Conservation (phyloP, 2,329 filamentous ascomycete genomes). For the Apiospora pterosperma region DNA sequence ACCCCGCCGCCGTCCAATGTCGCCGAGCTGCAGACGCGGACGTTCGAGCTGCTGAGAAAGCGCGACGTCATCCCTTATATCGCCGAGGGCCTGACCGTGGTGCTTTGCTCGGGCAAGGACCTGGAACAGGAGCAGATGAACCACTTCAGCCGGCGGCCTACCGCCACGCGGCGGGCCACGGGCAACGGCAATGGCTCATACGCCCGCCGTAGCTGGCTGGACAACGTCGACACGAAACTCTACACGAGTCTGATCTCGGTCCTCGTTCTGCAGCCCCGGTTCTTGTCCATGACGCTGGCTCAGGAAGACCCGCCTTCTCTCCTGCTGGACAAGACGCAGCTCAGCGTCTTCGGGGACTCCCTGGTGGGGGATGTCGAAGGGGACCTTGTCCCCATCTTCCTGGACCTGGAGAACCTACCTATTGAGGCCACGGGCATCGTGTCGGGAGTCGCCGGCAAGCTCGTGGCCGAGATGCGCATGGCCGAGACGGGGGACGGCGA, state of each 20-base stretch:
- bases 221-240: slow-evolving; percentile 59
- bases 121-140: slow-evolving; percentile 31
- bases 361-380: slow-evolving; percentile 73
- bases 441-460: slow-evolving; percentile 81
- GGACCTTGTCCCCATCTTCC: slow-evolving; percentile 77
- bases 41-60: slow-evolving; percentile 79
- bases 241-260: slow-evolving; percentile 62
- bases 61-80: slow-evolving; percentile 72
- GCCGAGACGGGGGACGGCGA: slow-evolving; percentile 43
- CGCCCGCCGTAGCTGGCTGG: slow-evolving; percentile 46
- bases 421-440: slow-evolving; percentile 92
- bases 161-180: slow-evolving; percentile 33
- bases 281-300: slow-evolving; percentile 71
- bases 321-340: slow-evolving; percentile 65
- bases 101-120: slow-evolving; percentile 75
- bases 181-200: slow-evolving; percentile 22
- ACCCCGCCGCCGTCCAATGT: slow-evolving; percentile 77
- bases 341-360: slow-evolving; percentile 66
- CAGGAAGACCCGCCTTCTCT: slow-evolving; percentile 72
- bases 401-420: slow-evolving; percentile 78
- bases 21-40: slow-evolving; percentile 75
- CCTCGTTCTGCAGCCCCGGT: slow-evolving; percentile 59
- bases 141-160: slow-evolving; percentile 30
- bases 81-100: slow-evolving; percentile 64
- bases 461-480: slow-evolving; percentile 68